phyloP scores from a whole-genome alignment of 2,329 filamentous ascomycete genomes.

The Grosmannia huntii region DNA sequence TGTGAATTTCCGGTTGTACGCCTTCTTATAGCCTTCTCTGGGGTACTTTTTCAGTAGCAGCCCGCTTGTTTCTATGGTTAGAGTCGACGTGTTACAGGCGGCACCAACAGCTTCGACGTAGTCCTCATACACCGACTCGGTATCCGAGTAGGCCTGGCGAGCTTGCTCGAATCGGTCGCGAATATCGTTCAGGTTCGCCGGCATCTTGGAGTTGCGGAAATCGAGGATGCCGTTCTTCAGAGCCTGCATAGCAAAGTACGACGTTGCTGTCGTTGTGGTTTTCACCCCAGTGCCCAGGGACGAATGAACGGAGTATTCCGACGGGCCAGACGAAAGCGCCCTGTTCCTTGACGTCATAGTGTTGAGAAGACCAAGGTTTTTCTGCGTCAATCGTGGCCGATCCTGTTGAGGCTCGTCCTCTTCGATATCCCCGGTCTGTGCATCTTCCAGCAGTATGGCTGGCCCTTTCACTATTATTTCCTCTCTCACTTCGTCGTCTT shows the following conservation, averaged over 20 bases:
- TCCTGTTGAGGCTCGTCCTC: too few species aligned
- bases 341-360: too few species aligned
- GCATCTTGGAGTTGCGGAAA: background rate
- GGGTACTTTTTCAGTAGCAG: background rate
- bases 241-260: background rate
- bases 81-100: background rate
- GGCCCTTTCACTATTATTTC: too few species aligned
- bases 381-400: too few species aligned
- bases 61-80: background rate
- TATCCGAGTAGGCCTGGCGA: background rate
- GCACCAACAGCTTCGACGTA: background rate
- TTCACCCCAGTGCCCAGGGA: background rate
- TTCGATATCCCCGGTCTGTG: too few species aligned
- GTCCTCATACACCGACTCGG: background rate
- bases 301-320: too few species aligned
- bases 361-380: too few species aligned
- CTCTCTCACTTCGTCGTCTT: too few species aligned
- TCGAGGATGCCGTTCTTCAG: background rate
- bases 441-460: too few species aligned
- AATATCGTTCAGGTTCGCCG: background rate
- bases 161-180: background rate
- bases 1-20: background rate
- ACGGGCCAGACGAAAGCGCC: too few species aligned
- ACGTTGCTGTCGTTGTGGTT: background rate
- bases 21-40: background rate